A percentile compares a stretch with the other conserved stretches of the same genome.
Conservation (phyloP, 345 rosid genomes). For the Ricinus communis region DNA sequence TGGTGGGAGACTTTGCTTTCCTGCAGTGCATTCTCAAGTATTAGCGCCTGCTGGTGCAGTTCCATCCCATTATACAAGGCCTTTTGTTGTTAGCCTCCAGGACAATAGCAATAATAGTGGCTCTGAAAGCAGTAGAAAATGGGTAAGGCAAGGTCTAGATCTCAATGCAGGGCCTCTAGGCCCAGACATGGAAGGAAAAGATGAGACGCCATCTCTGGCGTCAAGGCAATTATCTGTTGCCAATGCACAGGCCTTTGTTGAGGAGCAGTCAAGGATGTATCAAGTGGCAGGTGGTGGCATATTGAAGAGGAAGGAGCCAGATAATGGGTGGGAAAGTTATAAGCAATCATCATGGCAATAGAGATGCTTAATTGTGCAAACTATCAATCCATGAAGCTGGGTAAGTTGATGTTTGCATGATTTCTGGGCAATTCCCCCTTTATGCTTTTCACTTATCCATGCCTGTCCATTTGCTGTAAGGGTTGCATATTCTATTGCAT, state of each 20-base stretch:
- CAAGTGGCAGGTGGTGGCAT: conserved; percentile 54
- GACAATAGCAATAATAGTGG: conserved; percentile 48
- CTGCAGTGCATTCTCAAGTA: conserved; percentile 62
- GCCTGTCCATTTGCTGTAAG: no score
- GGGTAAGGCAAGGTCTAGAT: conserved; percentile 73
- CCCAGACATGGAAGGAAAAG: conserved; percentile 63
- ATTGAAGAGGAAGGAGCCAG: conserved; percentile 84
- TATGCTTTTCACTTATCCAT: neutral
- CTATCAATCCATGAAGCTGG: conserved; percentile 19
- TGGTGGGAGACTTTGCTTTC: conserved; percentile 61
- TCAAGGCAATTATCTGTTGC: conserved; percentile 54
- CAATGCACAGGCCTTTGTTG: conserved; percentile 50
- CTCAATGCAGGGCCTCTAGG: conserved; percentile 83
- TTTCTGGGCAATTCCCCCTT: no score
- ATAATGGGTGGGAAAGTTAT: conserved; percentile 88
- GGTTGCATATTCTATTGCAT: no score
- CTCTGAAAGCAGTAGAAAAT: conserved; percentile 52
- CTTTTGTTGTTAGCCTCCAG: conserved; percentile 60
- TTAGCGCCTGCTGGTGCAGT: conserved; percentile 55
- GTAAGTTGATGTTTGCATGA: conserved; percentile 49
- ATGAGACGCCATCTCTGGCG: conserved; percentile 47
- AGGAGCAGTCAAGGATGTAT: conserved; percentile 74
- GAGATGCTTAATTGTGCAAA: conserved; percentile 18
- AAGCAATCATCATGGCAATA: conserved; percentile 83
- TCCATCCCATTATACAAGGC: conserved; percentile 58